phyloP scores from a whole-genome alignment of 2,329 filamentous ascomycete genomes.

The Bipolaris cookei region DNA sequence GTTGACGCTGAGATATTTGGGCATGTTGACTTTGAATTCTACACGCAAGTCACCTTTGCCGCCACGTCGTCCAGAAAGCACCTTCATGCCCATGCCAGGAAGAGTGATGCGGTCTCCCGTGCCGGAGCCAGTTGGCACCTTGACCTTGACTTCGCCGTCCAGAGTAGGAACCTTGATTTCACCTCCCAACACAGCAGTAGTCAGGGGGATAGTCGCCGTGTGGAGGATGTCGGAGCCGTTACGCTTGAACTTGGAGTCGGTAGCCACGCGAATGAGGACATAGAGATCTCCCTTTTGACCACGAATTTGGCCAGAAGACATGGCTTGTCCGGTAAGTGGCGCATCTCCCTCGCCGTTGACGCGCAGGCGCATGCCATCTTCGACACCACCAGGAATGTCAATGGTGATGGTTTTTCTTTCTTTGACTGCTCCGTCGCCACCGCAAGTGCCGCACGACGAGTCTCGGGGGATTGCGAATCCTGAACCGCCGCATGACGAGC shows the following conservation, averaged over 20 bases:
- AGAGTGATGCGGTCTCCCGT: constrained; percentile 92
- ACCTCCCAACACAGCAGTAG: constrained; percentile 89
- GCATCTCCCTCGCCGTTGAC: constrained; percentile 88
- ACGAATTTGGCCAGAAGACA: constrained; percentile 64
- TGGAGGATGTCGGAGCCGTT: constrained; percentile 90
- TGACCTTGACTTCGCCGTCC: constrained; percentile 87
- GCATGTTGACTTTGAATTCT: constrained; percentile 94
- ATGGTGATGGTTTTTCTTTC: constrained; percentile 84
- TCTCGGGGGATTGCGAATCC: constrained; percentile 79
- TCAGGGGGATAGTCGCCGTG: constrained; percentile 88
- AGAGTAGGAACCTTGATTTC: constrained; percentile 89
- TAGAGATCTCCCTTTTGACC: constrained; percentile 86
- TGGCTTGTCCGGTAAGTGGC: constrained; percentile 73
- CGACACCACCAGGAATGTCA: constrained; percentile 93
- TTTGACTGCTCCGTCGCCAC: constrained; percentile 81
- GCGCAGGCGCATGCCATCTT: constrained; percentile 92
- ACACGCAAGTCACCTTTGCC: constrained; percentile 83
- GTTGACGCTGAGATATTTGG: constrained; percentile 89
- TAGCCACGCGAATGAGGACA: constrained; percentile 86
- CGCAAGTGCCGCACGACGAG: constrained; percentile 79
- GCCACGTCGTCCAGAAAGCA: constrained; percentile 65
- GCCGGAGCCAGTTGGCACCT: constrained; percentile 87
- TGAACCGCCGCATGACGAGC: constrained; percentile 77
- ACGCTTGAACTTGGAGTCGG: constrained; percentile 87
- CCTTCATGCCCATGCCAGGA: constrained; percentile 91